These are phyloP conservation scores for Creolimax fragrantissima DNA, from an alignment of 78 protist species.

Conservation along the genomic window DNA sequence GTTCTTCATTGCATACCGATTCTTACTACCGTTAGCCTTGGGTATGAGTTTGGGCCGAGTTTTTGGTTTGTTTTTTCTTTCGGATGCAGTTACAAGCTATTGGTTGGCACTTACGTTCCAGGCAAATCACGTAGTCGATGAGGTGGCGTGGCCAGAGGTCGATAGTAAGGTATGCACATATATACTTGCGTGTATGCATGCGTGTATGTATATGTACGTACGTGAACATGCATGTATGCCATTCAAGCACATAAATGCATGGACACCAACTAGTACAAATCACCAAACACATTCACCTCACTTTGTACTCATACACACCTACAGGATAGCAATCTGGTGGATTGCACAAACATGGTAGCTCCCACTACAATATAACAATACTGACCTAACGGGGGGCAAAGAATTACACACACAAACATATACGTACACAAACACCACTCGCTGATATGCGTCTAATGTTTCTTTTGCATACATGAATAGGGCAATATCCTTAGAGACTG, in stretches of 20 bases:
- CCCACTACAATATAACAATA: too few relatives aligned
- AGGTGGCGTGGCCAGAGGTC: constrained; percentile 15
- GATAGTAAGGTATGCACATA: not conserved
- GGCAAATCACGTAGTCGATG: constrained; percentile 26
- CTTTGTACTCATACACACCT: too few relatives aligned
- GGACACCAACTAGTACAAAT: not conserved
- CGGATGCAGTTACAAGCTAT: constrained; percentile 8
- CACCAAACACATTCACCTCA: too few relatives aligned
- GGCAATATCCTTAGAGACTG: constrained; percentile 13
- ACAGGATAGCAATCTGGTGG: too few relatives aligned
- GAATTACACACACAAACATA: not conserved
- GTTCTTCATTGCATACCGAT: not conserved
- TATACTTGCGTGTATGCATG: not conserved
- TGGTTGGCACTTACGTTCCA: constrained; percentile 35
- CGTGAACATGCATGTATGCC: not conserved
- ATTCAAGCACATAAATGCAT: not conserved
- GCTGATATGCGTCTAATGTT: too few relatives aligned
- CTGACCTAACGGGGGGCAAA: too few relatives aligned
- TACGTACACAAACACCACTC: too few relatives aligned
- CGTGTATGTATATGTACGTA: not conserved
- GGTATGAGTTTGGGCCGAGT: not conserved
- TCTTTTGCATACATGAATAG: too few relatives aligned
- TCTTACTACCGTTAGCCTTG: not conserved
- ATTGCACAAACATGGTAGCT: too few relatives aligned
- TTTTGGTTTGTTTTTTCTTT: not conserved